A percentile compares a stretch with the other conserved stretches of the same genome.
phyloP scores from a whole-genome alignment of 2,329 filamentous ascomycete species.

The Fusarium brachygibbosum region DNA sequence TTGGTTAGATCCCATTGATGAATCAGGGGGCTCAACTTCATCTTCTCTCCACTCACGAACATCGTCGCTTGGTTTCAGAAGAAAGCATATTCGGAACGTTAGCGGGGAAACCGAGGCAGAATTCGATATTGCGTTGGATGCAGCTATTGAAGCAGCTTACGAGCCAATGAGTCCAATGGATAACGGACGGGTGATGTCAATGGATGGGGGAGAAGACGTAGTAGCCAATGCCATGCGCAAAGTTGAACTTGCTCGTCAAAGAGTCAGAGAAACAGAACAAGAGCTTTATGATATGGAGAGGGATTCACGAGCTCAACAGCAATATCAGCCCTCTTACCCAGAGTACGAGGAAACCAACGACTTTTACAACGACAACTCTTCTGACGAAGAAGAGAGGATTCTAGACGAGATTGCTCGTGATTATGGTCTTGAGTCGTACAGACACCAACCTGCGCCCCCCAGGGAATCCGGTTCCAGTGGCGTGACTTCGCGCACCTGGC shows the following conservation, averaged over 20 bases:
- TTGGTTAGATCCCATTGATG: conserved; percentile 95
- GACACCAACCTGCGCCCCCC: conserved; percentile 72
- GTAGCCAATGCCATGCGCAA: conserved; percentile 71
- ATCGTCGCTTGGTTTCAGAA: conserved; percentile 75
- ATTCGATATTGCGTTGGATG: conserved; percentile 94
- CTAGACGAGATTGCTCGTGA: conserved; percentile 90
- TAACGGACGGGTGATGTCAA: conserved; percentile 51
- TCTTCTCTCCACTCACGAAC: conserved; percentile 86
- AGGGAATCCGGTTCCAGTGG: conserved; percentile 87
- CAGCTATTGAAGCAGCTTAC: conserved; percentile 95
- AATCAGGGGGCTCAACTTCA: conserved; percentile 83
- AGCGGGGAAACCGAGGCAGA: conserved; percentile 87
- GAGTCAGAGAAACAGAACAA: conserved; percentile 78
- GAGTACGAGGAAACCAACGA: conserved; percentile 59
- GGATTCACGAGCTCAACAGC: conserved; percentile 62
- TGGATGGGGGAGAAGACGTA: conserved; percentile 59
- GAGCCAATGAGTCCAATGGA: conserved; percentile 74
- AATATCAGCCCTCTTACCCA: conserved; percentile 49
- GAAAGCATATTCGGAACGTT: conserved; percentile 76
- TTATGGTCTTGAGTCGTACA: conserved; percentile 84
- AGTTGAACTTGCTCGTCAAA: conserved; percentile 81
- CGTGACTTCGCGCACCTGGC: conserved; percentile 82
- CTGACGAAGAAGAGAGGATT: conserved; percentile 80
- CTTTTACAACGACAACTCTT: conserved; percentile 74
- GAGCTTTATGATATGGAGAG: conserved; percentile 64